Evolutionary conservation across 2,329 filamentous ascomycete genomes (phyloP), one percentile per base, ranked within the genome.

Genomic region (Cyphellophora europaea): DNA sequence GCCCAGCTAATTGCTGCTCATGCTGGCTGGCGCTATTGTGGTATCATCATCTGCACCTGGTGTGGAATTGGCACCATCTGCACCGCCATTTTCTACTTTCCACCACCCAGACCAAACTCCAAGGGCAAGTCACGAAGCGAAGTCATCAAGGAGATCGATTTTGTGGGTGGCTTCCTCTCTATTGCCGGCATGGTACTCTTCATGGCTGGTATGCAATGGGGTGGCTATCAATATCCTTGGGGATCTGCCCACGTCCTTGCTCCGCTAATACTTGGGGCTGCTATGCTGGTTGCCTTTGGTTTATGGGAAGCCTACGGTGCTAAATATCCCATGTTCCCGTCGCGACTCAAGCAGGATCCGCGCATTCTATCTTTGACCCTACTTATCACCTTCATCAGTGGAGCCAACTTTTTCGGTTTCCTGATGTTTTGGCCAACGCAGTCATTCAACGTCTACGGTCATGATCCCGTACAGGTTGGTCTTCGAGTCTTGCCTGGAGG

Each of bases 381-480:
- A n/a, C 48, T 76, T 33, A 74, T 76, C 47, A 74, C 71, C 10
- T 72, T 72, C 46, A 70, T 75, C 33, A 72, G 69, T 1, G 72
- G 72, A 3, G 66, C 69, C 38, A 74, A 75, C 48, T 74, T 73
- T 54, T 71, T 73, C 49, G 66, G 66, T 0, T 56, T 69, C 2
- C 50, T 65, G 29, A 63, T 64, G 51, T 75, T 79, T 51, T 79
- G 73, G 74, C 74, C 73, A 4, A 75, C 72, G 0, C 69, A 79
- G 51, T 67, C 71, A 1, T 76, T 72, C 56, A 78, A 77, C 43
- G 68, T 79, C 5, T 79, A 78, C 49, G 71, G 72, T 5, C 72
- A 80, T 41, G 72, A 80, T 42, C 75, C 77, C 1, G 54, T 78
- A n/a, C 65, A 63, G 13, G 69, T 82, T 33, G 79, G 79, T n/a